Evolutionary conservation across 768 basidiomycete genomes (phyloP).

Genomic region (Lactarius pseudohatsudake): DNA sequence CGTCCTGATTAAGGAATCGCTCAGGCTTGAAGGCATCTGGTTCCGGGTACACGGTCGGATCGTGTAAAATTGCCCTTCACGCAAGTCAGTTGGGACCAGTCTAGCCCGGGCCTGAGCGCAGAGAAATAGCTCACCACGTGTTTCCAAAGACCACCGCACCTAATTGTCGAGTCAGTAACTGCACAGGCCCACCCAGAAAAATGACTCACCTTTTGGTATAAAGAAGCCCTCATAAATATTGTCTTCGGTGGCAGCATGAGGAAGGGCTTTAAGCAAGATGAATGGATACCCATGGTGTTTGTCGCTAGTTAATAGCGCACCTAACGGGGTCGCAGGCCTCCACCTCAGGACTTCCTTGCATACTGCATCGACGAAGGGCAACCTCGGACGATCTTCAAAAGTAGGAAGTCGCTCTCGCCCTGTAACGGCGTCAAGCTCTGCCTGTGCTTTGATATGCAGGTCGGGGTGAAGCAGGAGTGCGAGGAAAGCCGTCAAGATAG

Average conservation of each 20-base stretch:
- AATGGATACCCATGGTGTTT: background rate
- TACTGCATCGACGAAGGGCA: constrained; percentile 32
- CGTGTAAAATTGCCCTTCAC: constrained; percentile 31
- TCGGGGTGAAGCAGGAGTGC: constrained; percentile 34
- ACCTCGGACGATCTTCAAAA: constrained; percentile 30
- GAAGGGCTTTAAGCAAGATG: constrained; percentile 20
- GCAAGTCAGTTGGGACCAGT: too few species aligned
- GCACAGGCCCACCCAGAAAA: background rate
- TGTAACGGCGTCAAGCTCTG: constrained; percentile 34
- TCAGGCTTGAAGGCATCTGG: constrained; percentile 31
- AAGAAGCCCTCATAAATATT: constrained; percentile 33
- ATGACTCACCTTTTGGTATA: constrained; percentile 31
- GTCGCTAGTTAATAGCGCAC: background rate
- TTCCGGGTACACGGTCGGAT: constrained; percentile 29
- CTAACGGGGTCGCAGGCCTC: constrained; percentile 30
- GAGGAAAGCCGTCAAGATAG: constrained; percentile 32
- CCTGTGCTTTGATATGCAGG: constrained; percentile 32
- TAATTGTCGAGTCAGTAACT: background rate
- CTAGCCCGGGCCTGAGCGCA: background rate
- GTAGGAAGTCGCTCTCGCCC: constrained; percentile 34
- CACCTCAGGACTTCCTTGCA: constrained; percentile 33
- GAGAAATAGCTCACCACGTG: constrained; percentile 1
- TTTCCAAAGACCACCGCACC: constrained; percentile 5
- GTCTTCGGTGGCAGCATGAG: constrained; percentile 30
- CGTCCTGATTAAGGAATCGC: constrained; percentile 27